phyloP scores from a whole-genome alignment of 306 rosid species.

The Pachyrhizus erosus region DNA sequence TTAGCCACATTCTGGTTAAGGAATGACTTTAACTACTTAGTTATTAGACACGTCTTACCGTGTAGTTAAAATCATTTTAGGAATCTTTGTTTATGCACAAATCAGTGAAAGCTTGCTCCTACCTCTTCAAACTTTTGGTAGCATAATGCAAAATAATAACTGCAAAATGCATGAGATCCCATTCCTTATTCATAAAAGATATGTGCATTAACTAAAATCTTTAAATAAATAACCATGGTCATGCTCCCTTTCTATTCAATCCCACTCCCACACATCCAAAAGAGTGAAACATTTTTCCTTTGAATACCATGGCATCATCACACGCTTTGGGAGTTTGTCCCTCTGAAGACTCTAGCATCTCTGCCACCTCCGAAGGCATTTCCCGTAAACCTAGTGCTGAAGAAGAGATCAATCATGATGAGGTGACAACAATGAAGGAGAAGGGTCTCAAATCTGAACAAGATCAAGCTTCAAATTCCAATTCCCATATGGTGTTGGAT shows the following conservation, averaged over 20 bases:
- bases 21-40: constrained; percentile 34
- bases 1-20: background rate
- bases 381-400: background rate
- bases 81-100: background rate
- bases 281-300: background rate
- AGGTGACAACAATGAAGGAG: constrained; percentile 16
- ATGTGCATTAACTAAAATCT: background rate
- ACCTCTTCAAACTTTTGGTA: constrained; percentile 1
- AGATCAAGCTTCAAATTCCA: constrained; percentile 26
- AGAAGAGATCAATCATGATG: background rate
- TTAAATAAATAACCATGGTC: background rate
- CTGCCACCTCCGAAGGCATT: constrained; percentile 45
- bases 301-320: constrained; percentile 49
- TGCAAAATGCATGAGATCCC: background rate
- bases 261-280: background rate
- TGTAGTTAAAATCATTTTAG: constrained; percentile 3
- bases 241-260: background rate
- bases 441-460: constrained; percentile 14
- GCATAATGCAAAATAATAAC: background rate
- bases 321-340: background rate
- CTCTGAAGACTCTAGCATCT: constrained; percentile 57
- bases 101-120: background rate
- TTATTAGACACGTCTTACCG: background rate
- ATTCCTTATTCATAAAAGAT: background rate
- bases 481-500: constrained; percentile 39